Conservation (phyloP, 805 yeast species). For the Candida ortonii region DNA sequence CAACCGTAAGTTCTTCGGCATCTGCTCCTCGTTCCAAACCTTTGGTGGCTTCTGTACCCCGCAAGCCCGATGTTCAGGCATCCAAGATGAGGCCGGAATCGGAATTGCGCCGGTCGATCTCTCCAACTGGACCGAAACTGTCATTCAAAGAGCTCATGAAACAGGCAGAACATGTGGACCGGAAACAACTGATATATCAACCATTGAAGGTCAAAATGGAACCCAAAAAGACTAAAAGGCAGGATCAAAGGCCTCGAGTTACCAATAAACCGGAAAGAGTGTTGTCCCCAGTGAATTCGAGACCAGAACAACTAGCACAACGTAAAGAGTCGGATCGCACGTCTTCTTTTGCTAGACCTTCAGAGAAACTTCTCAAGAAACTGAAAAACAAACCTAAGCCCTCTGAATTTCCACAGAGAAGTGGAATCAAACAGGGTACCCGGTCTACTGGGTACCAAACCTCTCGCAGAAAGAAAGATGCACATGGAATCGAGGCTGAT, state of each 20-base stretch:
- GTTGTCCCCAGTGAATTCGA: too few species aligned
- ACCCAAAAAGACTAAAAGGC: conserved; percentile 5
- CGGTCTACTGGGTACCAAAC: conserved; percentile 1
- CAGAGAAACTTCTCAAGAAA: conserved; percentile 49
- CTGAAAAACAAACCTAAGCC: conserved; percentile 30
- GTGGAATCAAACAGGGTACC: conserved; percentile 1
- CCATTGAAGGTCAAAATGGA: conserved; percentile 18
- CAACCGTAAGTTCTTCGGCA: conserved; percentile 4
- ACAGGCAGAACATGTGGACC: conserved; percentile 60
- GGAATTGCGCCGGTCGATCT: conserved; percentile 1
- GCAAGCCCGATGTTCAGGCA: conserved; percentile 10
- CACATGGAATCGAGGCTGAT: conserved; percentile 31
- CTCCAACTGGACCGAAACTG: conserved; percentile 35
- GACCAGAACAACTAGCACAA: conserved; percentile 1
- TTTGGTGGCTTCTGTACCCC: conserved; percentile 8
- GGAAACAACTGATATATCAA: conserved; percentile 38
- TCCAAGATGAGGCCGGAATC: conserved; percentile 2
- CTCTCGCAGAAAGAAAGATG: conserved; percentile 18
- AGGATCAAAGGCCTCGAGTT: conserved; percentile 1
- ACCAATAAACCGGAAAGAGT: conserved; percentile 1
- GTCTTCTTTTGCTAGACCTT: conserved; percentile 50
- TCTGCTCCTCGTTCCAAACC: conserved; percentile 3
- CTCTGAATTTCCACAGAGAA: neutral
- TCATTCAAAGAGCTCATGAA: conserved; percentile 68
- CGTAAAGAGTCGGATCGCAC: neutral